Conservation (phyloP, 441 rosid species). For the Eutrema salsugineum region DNA sequence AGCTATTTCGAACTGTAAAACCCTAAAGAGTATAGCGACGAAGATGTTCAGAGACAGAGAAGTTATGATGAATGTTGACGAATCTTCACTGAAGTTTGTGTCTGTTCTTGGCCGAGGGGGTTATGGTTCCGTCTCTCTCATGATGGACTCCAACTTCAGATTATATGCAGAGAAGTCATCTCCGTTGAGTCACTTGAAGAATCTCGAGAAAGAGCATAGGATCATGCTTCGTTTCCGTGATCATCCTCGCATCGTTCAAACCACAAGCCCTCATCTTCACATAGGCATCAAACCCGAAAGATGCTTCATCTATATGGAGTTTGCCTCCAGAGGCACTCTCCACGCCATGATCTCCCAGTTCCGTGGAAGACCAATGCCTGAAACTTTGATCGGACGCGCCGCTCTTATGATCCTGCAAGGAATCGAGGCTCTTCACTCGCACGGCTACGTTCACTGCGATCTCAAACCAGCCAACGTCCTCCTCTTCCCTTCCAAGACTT, state of each 20-base stretch:
- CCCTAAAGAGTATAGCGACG: too few species aligned
- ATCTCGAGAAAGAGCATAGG: neutral
- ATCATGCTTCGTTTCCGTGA: neutral
- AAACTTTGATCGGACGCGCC: neutral
- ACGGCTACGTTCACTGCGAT: constrained; percentile 19
- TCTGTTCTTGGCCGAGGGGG: constrained; percentile 1
- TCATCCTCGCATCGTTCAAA: neutral
- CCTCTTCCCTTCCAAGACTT: neutral
- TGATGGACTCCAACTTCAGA: neutral
- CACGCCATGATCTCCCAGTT: neutral
- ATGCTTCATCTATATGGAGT: constrained; percentile 9
- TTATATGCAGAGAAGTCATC: neutral
- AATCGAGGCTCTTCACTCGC: neutral
- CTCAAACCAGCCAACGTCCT: constrained; percentile 20
- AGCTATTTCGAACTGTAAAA: too few species aligned
- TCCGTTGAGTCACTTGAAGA: neutral
- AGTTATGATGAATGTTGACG: neutral
- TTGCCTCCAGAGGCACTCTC: neutral
- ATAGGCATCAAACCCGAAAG: neutral
- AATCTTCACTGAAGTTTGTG: neutral
- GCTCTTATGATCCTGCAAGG: constrained; percentile 14
- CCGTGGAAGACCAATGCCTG: constrained; percentile 2
- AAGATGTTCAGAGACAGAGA: neutral
- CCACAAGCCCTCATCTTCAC: neutral
- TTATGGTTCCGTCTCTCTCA: neutral